A percentile compares a stretch with the other conserved stretches of the same genome.
These are phyloP conservation scores for Globisporangium orthogonon DNA, from an alignment of 352 stramenopile genomes.

Conservation along the genomic window DNA sequence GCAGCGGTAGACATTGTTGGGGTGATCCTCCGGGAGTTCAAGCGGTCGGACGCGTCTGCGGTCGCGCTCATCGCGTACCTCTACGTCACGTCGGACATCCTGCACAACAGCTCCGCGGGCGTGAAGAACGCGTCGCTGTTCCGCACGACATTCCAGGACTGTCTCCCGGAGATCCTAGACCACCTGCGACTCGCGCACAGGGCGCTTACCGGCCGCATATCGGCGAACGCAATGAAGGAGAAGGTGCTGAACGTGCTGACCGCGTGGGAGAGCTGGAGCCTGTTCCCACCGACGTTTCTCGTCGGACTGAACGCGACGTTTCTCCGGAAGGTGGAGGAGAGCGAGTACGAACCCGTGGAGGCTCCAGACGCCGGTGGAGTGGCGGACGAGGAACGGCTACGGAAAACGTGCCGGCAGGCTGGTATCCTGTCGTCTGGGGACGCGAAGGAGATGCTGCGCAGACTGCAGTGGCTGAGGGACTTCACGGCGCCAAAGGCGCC, in stretches of 20 bases:
- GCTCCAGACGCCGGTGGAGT: neutral
- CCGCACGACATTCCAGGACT: slow-evolving; percentile 80
- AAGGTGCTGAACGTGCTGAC: slow-evolving; percentile 72
- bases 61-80: slow-evolving; percentile 56
- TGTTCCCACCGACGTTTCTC: slow-evolving; percentile 68
- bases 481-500: slow-evolving; percentile 44
- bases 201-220: slow-evolving; percentile 67
- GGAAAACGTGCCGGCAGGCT: slow-evolving; percentile 59
- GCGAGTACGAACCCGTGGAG: slow-evolving; percentile 22
- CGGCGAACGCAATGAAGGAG: slow-evolving; percentile 72
- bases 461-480: slow-evolving; percentile 63
- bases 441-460: slow-evolving; percentile 28
- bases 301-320: slow-evolving; percentile 82
- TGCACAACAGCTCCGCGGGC: slow-evolving; percentile 86
- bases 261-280: slow-evolving; percentile 73
- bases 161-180: slow-evolving; percentile 70
- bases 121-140: slow-evolving; percentile 89
- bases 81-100: slow-evolving; percentile 84
- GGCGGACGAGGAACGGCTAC: slow-evolving; percentile 45
- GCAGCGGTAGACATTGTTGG: slow-evolving; percentile 61
- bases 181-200: slow-evolving; percentile 40
- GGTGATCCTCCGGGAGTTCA: slow-evolving; percentile 40
- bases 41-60: slow-evolving; percentile 24
- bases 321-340: slow-evolving; percentile 60
- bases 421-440: slow-evolving; percentile 51